Conservation (phyloP, 257 asterid species). For the Striga asiatica region DNA sequence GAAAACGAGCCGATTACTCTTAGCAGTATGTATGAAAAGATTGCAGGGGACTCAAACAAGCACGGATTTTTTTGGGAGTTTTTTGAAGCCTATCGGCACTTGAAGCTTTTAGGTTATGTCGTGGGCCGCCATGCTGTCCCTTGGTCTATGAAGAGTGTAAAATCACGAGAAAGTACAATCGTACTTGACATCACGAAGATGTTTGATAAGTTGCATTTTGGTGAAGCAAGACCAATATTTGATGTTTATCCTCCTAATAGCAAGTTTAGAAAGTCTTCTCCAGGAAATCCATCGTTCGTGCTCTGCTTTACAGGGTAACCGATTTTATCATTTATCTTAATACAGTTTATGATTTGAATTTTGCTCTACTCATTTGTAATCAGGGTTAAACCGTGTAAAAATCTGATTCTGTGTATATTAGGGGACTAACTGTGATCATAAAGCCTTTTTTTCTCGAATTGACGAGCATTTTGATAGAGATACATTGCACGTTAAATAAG, state of each 20-base stretch:
- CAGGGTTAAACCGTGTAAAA: no score
- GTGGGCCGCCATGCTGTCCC: conserved; percentile 57
- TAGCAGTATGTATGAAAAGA: conserved; percentile 35
- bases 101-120: conserved; percentile 74
- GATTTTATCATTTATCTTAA: not conserved
- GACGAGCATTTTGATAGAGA: no score
- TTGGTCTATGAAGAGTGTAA: conserved; percentile 43
- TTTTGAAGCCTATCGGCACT: conserved; percentile 60
- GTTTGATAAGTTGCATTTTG: conserved; percentile 33
- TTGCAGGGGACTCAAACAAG: conserved; percentile 31
- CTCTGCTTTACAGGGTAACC: conserved; percentile 60
- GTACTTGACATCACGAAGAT: conserved; percentile 26
- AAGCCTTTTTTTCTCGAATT: no score
- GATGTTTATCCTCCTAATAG: conserved; percentile 70
- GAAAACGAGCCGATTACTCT: conserved; percentile 32
- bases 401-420: no score
- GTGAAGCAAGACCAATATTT: conserved; percentile 43
- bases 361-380: no score
- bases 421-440: no score
- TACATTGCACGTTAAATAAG: no score
- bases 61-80: conserved; percentile 61
- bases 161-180: not conserved
- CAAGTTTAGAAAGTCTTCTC: conserved; percentile 75
- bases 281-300: conserved; percentile 52
- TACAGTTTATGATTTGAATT: no score